These are phyloP conservation scores for Ophiorrhiza pumila DNA, from an alignment of 257 asterid species.

Conservation along the genomic window DNA sequence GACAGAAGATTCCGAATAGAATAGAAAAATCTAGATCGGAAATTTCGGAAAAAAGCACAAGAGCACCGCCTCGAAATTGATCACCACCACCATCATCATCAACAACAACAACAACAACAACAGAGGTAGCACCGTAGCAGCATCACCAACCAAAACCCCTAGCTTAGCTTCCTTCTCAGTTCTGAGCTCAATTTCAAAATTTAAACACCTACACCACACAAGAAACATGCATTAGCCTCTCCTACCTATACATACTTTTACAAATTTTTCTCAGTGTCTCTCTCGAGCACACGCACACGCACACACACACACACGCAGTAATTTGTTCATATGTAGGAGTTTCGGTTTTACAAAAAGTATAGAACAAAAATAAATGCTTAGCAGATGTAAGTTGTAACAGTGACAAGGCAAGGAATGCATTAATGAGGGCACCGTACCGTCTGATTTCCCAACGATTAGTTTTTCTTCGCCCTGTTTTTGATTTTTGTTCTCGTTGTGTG, in stretches of 20 bases:
- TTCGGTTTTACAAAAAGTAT: no score
- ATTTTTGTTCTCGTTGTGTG: not conserved
- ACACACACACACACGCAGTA: not conserved
- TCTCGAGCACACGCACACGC: not conserved
- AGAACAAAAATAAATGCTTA: no score
- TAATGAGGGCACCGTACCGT: conserved; percentile 28
- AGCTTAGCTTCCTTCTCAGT: conserved; percentile 14
- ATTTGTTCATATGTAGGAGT: conserved; percentile 17
- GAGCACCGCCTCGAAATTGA: conserved; percentile 46
- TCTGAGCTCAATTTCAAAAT: conserved; percentile 33
- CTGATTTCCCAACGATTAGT: not conserved
- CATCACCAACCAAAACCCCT: conserved; percentile 1
- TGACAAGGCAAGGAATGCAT: conserved; percentile 21
- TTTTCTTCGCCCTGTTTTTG: not conserved
- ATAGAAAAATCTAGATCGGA: conserved; percentile 50
- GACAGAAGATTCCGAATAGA: conserved; percentile 34
- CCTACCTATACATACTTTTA: not conserved
- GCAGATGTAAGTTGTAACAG: no score
- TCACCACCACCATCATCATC: conserved; percentile 20
- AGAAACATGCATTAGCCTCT: conserved; percentile 6
- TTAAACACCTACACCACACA: not conserved
- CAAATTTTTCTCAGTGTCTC: not conserved
- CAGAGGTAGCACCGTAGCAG: not conserved
- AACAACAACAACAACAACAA: not conserved
- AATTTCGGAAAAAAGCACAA: conserved; percentile 49